phyloP scores from a whole-genome alignment of 495 filamentous ascomycete species.

The Neurospora tetrasperma region DNA sequence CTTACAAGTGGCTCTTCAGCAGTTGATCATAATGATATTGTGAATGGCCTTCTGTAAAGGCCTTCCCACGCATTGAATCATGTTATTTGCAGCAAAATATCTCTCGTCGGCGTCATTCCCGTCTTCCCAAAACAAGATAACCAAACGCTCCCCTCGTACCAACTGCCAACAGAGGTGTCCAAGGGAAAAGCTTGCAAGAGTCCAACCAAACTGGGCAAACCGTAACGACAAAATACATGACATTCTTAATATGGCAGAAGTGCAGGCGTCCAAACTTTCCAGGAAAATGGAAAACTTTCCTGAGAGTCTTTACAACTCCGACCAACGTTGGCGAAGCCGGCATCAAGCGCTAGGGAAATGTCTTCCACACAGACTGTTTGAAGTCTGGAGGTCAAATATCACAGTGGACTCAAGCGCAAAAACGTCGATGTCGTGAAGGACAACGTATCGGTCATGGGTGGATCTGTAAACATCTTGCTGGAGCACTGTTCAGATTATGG shows the following conservation, averaged over 20 bases:
- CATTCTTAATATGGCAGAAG: neutral
- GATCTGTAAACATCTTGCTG: too few species aligned
- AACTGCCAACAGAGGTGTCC: neutral
- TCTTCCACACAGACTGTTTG: neutral
- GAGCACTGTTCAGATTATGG: too few species aligned
- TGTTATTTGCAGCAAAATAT: neutral
- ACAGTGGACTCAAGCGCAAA: too few species aligned
- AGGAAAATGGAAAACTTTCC: neutral
- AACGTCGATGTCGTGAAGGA: neutral
- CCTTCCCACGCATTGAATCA: neutral
- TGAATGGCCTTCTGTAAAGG: neutral
- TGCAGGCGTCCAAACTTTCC: neutral
- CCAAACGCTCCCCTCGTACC: neutral
- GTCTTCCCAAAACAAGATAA: neutral
- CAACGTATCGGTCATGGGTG: too few species aligned
- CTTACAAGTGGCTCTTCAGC: neutral
- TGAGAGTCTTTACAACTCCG: neutral
- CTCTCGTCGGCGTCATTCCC: neutral
- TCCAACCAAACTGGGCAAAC: too few species aligned
- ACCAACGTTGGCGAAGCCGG: neutral
- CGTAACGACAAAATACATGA: neutral
- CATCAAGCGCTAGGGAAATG: neutral
- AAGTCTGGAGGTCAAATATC: neutral
- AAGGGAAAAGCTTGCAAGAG: neutral
- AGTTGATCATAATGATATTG: neutral